These are phyloP conservation scores for Harrya chromipes DNA, from an alignment of 768 basidiomycete species.

Conservation along the genomic window DNA sequence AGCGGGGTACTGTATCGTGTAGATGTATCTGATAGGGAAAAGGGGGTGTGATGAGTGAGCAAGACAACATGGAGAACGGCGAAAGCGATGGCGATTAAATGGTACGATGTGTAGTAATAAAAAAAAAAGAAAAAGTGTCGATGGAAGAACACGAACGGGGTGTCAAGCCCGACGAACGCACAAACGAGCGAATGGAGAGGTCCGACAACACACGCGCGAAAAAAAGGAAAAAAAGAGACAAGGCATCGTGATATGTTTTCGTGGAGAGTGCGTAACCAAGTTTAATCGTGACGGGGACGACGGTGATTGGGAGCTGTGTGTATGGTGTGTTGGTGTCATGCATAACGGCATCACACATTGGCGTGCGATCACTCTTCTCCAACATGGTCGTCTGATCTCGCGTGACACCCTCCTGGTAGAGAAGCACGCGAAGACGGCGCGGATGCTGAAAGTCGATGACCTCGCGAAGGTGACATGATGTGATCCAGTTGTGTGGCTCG, in stretches of 20 bases:
- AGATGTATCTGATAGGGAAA: neutral
- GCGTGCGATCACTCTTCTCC: constrained; percentile 15
- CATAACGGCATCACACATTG: constrained; percentile 16
- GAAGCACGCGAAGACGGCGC: constrained; percentile 14
- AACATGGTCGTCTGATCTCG: constrained; percentile 20
- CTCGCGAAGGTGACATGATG: constrained; percentile 18
- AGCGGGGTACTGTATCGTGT: too few relatives aligned
- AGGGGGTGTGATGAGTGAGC: neutral
- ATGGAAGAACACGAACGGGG: neutral
- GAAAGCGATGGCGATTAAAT: constrained; percentile 24
- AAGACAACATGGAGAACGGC: constrained; percentile 22
- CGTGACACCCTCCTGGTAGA: constrained; percentile 9
- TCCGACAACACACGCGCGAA: neutral
- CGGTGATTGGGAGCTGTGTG: neutral
- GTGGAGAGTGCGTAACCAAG: constrained; percentile 20
- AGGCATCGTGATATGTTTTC: constrained; percentile 25
- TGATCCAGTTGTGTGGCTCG: constrained; percentile 5
- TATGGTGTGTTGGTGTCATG: neutral
- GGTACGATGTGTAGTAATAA: constrained; percentile 18
- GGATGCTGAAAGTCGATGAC: constrained; percentile 13
- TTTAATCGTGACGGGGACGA: constrained; percentile 25
- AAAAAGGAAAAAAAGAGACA: neutral
- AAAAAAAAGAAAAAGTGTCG: neutral
- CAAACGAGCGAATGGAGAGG: too few relatives aligned
- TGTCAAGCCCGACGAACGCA: too few relatives aligned